These are phyloP conservation scores for Xylaria multiplex DNA, from an alignment of 2,329 filamentous ascomycete genomes.

Conservation along the genomic window DNA sequence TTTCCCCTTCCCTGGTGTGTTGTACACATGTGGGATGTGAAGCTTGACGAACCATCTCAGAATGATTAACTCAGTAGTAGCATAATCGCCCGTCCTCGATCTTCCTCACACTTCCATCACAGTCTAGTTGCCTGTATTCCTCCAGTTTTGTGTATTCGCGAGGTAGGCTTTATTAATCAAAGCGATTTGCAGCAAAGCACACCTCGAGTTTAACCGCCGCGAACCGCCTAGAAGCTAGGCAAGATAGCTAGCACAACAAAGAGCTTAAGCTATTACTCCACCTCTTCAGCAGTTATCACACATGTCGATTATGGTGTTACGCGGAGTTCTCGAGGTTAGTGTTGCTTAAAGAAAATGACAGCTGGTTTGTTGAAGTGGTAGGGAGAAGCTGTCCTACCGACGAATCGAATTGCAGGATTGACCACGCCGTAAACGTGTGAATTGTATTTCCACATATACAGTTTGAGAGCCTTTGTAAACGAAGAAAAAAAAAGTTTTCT, in stretches of 20 bases:
- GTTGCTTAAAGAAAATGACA: not conserved
- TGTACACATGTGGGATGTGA: slow-evolving; percentile 20
- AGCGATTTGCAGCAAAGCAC: not conserved
- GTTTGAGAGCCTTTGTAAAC: not conserved
- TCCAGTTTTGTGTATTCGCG: not conserved
- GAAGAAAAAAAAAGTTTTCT: not conserved
- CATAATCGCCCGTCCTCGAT: slow-evolving; percentile 7
- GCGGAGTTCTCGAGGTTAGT: not conserved
- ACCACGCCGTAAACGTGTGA: not conserved
- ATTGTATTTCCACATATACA: not conserved
- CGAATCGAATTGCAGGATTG: not conserved
- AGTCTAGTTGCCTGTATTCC: slow-evolving; percentile 8
- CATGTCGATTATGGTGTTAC: not conserved
- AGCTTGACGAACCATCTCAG: slow-evolving; percentile 19
- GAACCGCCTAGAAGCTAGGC: not conserved
- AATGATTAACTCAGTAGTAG: slow-evolving; percentile 11
- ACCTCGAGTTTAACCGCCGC: not conserved
- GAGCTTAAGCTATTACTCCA: not conserved
- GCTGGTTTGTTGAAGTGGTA: too few species aligned
- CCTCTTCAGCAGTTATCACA: not conserved
- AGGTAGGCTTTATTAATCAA: not conserved
- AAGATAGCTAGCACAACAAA: not conserved
- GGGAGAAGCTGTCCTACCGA: slow-evolving; percentile 1
- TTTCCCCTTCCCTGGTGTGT: slow-evolving; percentile 7
- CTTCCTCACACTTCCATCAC: slow-evolving; percentile 7